These are phyloP conservation scores for Petunia hybrid DNA, from an alignment of 305 asterid genomes.

Conservation along the genomic window DNA sequence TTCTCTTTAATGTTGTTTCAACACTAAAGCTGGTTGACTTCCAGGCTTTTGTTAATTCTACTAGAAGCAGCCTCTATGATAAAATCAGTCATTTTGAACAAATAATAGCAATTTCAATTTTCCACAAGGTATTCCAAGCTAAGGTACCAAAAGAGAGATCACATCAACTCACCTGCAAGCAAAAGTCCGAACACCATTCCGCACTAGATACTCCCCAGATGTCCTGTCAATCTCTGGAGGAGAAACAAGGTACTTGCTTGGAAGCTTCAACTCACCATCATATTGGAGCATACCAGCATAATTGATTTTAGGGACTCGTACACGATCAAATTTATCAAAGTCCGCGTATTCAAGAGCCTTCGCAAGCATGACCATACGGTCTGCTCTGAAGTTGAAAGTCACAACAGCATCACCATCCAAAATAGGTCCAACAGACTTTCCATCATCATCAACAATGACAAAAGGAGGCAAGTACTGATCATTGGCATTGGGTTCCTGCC, in stretches of 20 bases:
- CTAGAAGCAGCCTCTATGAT: not conserved
- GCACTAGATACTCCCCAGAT: constrained; percentile 89
- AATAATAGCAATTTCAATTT: not conserved
- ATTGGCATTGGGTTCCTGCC: constrained; percentile 66
- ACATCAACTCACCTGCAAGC: constrained; percentile 82
- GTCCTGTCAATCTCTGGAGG: constrained; percentile 97
- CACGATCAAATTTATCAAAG: constrained; percentile 88
- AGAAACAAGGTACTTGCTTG: constrained; percentile 84
- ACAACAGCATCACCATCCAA: constrained; percentile 98
- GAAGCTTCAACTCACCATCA: constrained; percentile 97
- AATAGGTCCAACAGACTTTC: constrained; percentile 91
- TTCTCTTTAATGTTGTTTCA: not conserved
- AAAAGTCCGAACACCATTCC: constrained; percentile 83
- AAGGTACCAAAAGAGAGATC: not conserved
- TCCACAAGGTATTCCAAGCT: not conserved
- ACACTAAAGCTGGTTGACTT: not conserved
- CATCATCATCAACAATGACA: constrained; percentile 86
- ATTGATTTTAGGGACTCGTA: constrained; percentile 80
- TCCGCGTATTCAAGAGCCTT: constrained; percentile 84
- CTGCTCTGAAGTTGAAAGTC: constrained; percentile 92
- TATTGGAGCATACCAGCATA: constrained; percentile 99
- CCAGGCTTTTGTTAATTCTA: not conserved
- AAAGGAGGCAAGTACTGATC: constrained; percentile 93
- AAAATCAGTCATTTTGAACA: not conserved
- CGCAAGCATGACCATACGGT: constrained; percentile 95